These are phyloP conservation scores for Podospora appendiculata DNA, from an alignment of 495 filamentous ascomycete species.

Conservation along the genomic window DNA sequence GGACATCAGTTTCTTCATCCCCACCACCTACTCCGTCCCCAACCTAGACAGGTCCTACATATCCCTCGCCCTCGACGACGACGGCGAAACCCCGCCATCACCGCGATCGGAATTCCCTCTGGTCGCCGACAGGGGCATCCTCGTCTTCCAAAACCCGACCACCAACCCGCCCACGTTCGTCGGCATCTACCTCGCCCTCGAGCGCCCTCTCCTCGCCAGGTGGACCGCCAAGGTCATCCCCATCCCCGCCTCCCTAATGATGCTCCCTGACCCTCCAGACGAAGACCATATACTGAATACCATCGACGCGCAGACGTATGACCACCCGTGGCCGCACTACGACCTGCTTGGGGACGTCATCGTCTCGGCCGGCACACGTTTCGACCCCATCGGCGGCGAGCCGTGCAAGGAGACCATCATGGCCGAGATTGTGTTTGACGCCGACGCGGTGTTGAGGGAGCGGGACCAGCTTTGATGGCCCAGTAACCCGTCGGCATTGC, in stretches of 20 bases:
- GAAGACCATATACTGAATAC: too few species aligned
- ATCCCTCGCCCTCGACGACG: too few species aligned
- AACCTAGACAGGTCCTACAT: too few species aligned
- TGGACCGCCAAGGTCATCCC: constrained; percentile 10
- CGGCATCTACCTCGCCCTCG: constrained; percentile 4
- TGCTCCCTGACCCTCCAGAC: too few species aligned
- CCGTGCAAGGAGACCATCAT: constrained; percentile 10
- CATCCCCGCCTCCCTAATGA: neutral
- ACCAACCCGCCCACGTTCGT: neutral
- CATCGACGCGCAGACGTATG: neutral
- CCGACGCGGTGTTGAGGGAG: neutral
- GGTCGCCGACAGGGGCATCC: constrained; percentile 1
- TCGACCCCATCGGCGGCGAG: constrained; percentile 5
- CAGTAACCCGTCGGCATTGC: too few species aligned
- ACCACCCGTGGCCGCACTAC: constrained; percentile 4
- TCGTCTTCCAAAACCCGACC: constrained; percentile 7
- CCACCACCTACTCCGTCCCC: neutral
- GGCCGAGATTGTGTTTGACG: constrained; percentile 16
- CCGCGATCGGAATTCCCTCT: too few species aligned
- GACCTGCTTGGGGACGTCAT: constrained; percentile 7
- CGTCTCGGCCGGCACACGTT: constrained; percentile 10
- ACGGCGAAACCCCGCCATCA: too few species aligned
- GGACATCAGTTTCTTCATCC: constrained; percentile 16
- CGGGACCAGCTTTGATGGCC: too few species aligned
- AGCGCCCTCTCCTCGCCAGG: neutral